These are phyloP conservation scores for Podaxis sp. DNA, from an alignment of 768 basidiomycete species.

Conservation along the genomic window DNA sequence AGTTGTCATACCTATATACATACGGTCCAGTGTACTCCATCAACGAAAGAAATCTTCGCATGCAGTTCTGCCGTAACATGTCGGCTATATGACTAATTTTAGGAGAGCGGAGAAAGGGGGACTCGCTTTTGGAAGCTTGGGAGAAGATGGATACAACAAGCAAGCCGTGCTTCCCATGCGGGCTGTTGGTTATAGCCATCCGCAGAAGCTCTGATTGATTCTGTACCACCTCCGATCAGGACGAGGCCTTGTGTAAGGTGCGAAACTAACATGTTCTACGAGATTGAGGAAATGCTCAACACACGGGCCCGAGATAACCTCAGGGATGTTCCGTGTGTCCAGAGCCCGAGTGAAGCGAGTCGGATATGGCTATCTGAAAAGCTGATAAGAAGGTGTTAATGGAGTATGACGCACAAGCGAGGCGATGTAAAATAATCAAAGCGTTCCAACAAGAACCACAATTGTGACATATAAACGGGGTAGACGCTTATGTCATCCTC, in stretches of 20 bases:
- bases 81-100: conserved; percentile 2
- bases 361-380: not conserved
- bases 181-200: not conserved
- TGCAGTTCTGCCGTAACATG: conserved; percentile 5
- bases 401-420: not conserved
- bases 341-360: not conserved
- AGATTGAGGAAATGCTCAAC: not conserved
- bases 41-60: not conserved
- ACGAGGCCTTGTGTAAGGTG: not conserved
- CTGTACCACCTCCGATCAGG: not conserved
- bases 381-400: not conserved
- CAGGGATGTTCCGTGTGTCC: not conserved
- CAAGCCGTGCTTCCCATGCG: not conserved
- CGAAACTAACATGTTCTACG: not conserved
- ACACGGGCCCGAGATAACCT: not conserved
- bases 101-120: not conserved
- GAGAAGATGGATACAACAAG: not conserved
- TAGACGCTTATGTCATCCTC: not conserved
- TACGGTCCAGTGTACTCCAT: not conserved
- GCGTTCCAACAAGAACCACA: not conserved
- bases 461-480: not conserved
- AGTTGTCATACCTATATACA: not conserved
- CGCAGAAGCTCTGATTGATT: not conserved
- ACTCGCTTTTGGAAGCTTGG: not conserved
- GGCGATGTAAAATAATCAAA: not conserved